Evolutionary conservation across 139 green algal species (phyloP).

Genomic region (Chlorella vulgaris): DNA sequence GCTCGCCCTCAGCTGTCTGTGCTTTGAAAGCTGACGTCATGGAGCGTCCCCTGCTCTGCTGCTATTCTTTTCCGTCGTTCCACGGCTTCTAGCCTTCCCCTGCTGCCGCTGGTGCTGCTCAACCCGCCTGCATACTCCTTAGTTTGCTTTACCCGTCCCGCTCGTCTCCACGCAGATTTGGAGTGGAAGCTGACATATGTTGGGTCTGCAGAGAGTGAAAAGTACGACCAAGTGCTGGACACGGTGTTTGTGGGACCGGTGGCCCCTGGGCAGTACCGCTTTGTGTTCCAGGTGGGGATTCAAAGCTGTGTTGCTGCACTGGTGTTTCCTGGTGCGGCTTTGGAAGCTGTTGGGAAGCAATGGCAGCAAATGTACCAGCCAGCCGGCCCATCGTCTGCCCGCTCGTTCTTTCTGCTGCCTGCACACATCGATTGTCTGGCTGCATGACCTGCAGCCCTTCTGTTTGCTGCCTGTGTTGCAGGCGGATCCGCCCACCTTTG

Average conservation of each 20-base stretch:
- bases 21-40: neutral
- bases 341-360: too few species aligned
- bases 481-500: conserved; percentile 84
- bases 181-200: conserved; percentile 98
- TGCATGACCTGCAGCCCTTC: too few species aligned
- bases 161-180: conserved; percentile 70
- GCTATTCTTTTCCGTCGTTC: too few species aligned
- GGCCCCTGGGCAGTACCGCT: conserved; percentile 85
- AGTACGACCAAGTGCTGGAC: conserved; percentile 95
- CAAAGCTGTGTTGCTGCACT: too few species aligned
- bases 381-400: too few species aligned
- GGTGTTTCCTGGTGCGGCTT: too few species aligned
- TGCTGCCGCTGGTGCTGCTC: neutral
- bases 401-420: too few species aligned
- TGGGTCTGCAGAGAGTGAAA: conserved; percentile 90
- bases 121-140: neutral
- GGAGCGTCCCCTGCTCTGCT: too few species aligned
- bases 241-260: conserved; percentile 93
- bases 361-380: too few species aligned
- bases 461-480: conserved; percentile 42
- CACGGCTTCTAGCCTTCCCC: too few species aligned
- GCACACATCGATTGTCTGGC: too few species aligned
- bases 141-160: too few species aligned
- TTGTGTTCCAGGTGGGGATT: conserved; percentile 76
- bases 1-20: neutral